phyloP scores from a whole-genome alignment of 805 yeast genomes.

The Maudiozyma serrabonitensis region DNA sequence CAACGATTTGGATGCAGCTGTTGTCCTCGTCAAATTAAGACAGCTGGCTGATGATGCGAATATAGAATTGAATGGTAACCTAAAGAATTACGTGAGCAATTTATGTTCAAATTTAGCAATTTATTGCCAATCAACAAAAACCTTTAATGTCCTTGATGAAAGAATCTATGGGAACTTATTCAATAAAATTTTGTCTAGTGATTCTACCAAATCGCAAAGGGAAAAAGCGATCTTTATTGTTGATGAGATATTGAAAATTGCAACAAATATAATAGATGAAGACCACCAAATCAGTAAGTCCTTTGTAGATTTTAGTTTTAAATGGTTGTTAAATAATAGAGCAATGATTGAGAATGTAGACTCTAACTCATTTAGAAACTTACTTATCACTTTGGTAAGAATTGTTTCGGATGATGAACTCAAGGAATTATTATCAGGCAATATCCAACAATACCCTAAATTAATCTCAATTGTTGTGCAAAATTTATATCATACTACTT shows the following conservation, averaged over 20 bases:
- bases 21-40: conserved; percentile 33
- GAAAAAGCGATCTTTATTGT: conserved; percentile 25
- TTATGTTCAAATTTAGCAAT: conserved; percentile 40
- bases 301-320: not conserved
- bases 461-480: not conserved
- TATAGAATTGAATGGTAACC: conserved; percentile 11
- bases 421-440: not conserved
- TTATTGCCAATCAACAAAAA: conserved; percentile 15
- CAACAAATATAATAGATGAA: conserved; percentile 21
- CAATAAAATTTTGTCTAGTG: not conserved
- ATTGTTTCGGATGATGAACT: not conserved
- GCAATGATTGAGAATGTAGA: not conserved
- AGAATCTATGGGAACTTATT: conserved; percentile 3
- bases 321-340: not conserved
- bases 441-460: not conserved
- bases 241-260: conserved; percentile 30
- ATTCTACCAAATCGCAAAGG: not conserved
- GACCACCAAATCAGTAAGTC: not conserved
- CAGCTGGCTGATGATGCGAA: conserved; percentile 23
- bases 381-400: not conserved
- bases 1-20: conserved; percentile 40
- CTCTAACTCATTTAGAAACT: not conserved
- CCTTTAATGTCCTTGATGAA: not conserved
- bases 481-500: not conserved
- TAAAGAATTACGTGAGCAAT: conserved; percentile 27